Conservation (phyloP, 2,329 filamentous ascomycete species). For the Didymella arachidicola region DNA sequence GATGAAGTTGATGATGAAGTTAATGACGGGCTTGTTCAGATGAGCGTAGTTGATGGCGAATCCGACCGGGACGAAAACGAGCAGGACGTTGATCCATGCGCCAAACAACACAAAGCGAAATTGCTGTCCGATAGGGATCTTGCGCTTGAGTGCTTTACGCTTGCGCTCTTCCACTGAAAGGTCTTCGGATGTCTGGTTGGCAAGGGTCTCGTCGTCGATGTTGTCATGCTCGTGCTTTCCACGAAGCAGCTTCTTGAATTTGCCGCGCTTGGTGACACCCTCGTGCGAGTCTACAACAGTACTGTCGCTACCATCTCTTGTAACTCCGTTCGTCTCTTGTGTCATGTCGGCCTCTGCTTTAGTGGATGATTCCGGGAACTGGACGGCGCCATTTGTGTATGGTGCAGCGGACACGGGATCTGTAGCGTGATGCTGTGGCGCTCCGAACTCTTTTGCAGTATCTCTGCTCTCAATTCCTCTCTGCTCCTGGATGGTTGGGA, state of each 20-base stretch:
- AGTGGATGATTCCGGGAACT: slow-evolving; percentile 20
- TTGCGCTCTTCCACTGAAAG: slow-evolving; percentile 44
- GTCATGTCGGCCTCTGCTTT: slow-evolving; percentile 22
- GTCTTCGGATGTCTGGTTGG: slow-evolving; percentile 33
- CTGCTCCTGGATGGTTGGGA: slow-evolving; percentile 37
- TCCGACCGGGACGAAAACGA: slow-evolving; percentile 80
- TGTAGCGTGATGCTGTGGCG: slow-evolving; percentile 41
- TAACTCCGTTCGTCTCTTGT: slow-evolving; percentile 21
- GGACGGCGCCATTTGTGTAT: slow-evolving; percentile 23
- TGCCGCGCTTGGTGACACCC: slow-evolving; percentile 34
- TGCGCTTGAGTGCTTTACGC: slow-evolving; percentile 42
- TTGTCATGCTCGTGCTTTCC: slow-evolving; percentile 25
- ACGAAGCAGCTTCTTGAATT: slow-evolving; percentile 45
- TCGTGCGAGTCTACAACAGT: slow-evolving; percentile 29
- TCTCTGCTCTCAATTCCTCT: slow-evolving; percentile 34
- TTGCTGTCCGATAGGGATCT: slow-evolving; percentile 58
- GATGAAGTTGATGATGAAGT: slow-evolving; percentile 92
- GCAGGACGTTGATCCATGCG: slow-evolving; percentile 86
- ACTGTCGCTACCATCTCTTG: slow-evolving; percentile 35
- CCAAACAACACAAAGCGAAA: slow-evolving; percentile 77
- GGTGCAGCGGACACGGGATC: slow-evolving; percentile 36
- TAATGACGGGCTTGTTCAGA: slow-evolving; percentile 36
- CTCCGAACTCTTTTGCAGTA: slow-evolving; percentile 40
- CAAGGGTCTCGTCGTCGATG: slow-evolving; percentile 26
- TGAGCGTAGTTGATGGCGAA: slow-evolving; percentile 73